Percentiles rank a stretch among this genome's conserved stretches.
These are phyloP conservation scores for grape (Vitis vinifera) DNA, from an alignment of 164 flowering plant genomes.

Conservation along the genomic window DNA sequence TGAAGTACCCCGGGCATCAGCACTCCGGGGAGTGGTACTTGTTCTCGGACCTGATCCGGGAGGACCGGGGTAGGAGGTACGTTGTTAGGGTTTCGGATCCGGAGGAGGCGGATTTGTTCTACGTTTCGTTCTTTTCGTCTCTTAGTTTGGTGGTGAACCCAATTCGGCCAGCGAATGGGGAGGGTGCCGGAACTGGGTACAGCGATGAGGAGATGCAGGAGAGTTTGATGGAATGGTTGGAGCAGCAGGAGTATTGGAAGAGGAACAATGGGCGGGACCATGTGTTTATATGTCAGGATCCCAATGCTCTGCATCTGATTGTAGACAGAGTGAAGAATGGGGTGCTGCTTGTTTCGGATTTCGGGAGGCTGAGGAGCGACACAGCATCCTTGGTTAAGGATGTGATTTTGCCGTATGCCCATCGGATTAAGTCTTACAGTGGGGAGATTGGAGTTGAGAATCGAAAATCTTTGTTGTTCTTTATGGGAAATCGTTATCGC, in stretches of 20 bases:
- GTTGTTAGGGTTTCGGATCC: constrained; percentile 70
- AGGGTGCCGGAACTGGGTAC: constrained; percentile 28
- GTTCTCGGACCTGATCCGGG: constrained; percentile 56
- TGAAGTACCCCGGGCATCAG: constrained; percentile 88
- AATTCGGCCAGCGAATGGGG: constrained; percentile 33
- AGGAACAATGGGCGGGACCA: constrained; percentile 92
- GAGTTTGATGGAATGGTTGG: constrained; percentile 78
- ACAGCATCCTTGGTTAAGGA: constrained; percentile 93
- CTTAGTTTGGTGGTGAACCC: constrained; percentile 88
- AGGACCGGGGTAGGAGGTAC: constrained; percentile 43
- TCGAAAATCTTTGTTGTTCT: constrained; percentile 73
- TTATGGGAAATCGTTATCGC: constrained; percentile 93
- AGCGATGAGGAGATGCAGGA: constrained; percentile 91
- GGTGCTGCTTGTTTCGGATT: constrained; percentile 81
- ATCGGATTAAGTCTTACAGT: constrained; percentile 63
- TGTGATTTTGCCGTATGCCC: constrained; percentile 86
- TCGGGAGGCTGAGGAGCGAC: constrained; percentile 73
- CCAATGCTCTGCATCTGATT: constrained; percentile 81
- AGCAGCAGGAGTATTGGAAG: constrained; percentile 72
- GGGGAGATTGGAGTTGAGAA: constrained; percentile 67
- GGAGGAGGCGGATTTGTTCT: constrained; percentile 85
- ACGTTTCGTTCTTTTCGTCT: constrained; percentile 90
- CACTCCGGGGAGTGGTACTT: constrained; percentile 94
- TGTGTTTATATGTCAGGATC: constrained; percentile 89
- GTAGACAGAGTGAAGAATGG: constrained; percentile 77